Base-by-base conservation (phyloP, 2,329 filamentous ascomycete species). In the Nemania sp. region DNA sequence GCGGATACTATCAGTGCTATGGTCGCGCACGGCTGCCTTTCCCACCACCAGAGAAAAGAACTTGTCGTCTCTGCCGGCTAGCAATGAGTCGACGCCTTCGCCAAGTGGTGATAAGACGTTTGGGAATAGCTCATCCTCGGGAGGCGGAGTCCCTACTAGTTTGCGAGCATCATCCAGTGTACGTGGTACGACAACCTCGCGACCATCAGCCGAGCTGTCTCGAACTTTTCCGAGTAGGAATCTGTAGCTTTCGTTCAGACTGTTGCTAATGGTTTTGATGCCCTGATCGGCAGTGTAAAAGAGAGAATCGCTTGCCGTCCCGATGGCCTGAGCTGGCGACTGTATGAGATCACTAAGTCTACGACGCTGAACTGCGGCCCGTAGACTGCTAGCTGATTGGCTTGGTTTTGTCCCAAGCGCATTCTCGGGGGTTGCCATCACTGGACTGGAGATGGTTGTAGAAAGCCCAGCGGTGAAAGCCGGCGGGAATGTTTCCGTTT, bases 161-260 rank as follows among this genome's bases (percentile, higher is more conserved):
- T 91, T 93, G 41, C 91, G 82, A 14, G 93, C 94, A 66, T 99
- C 94, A 64, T 96, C 94, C 0, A 99, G 77, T 1, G 94, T 99
- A 65, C 90, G 93, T 1, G 94, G 94, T 0, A 96, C 80, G 6
- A 84, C 73, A 2, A 85, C 79, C 14, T 80, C 75, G 39, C 72
- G 71, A 19, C 74, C 72, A 63, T 64, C 73, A 64, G 62, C 79
- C 70, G 68, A 83, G 74, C 63, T 85, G 79, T 96, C 91, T 57
- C 89, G 90, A 17, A 97, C 78, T 62, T 91, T 90, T 14, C 93
- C 93, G 49, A 99, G 84, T 20, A 99, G 76, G 69, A 97, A 96
- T 56, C 91, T 94, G 74, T 97, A 95, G 68, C 91, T 97, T 66
- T 90, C 91, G 55, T 93, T 92, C 3, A 97, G 77, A 42, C 91